Conservation (phyloP, 305 asterid genomes). For the Rubia tinctorum region DNA sequence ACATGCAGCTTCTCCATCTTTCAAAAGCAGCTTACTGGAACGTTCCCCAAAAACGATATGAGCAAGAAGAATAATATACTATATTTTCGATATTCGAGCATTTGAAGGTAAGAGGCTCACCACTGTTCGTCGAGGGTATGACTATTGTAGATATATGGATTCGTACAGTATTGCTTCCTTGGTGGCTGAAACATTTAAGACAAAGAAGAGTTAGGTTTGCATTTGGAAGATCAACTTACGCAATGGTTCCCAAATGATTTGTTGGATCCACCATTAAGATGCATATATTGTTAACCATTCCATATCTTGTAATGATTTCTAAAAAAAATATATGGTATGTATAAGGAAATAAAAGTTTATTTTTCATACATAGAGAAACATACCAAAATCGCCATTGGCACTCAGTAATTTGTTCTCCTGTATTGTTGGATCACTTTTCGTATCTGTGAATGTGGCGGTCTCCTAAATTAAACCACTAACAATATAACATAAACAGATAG, state of each 20-base stretch:
- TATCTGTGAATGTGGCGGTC: slow-evolving; percentile 91
- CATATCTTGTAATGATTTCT: too few species aligned
- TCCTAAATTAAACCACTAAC: slow-evolving; percentile 37
- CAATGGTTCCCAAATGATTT: background rate
- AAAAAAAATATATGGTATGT: background rate
- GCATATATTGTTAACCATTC: too few species aligned
- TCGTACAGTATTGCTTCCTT: slow-evolving; percentile 88
- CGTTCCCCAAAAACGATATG: slow-evolving; percentile 22
- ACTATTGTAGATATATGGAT: slow-evolving; percentile 45
- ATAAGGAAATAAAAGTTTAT: slow-evolving; percentile 4
- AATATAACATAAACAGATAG: background rate
- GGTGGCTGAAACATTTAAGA: slow-evolving; percentile 58
- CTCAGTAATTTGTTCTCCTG: slow-evolving; percentile 78
- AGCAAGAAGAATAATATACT: slow-evolving; percentile 29
- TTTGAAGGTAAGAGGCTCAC: slow-evolving; percentile 30
- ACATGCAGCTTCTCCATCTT: slow-evolving; percentile 57
- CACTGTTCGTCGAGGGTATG: slow-evolving; percentile 86
- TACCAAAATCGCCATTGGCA: slow-evolving; percentile 89
- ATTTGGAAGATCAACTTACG: background rate
- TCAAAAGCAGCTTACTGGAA: slow-evolving; percentile 80
- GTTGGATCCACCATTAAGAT: background rate
- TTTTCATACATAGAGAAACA: slow-evolving; percentile 22
- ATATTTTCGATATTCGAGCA: slow-evolving; percentile 8
- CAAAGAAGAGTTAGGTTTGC: background rate
- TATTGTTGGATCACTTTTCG: slow-evolving; percentile 84